Conservation (phyloP, 2,329 filamentous ascomycete species). For the Colletotrichum tabaci region DNA sequence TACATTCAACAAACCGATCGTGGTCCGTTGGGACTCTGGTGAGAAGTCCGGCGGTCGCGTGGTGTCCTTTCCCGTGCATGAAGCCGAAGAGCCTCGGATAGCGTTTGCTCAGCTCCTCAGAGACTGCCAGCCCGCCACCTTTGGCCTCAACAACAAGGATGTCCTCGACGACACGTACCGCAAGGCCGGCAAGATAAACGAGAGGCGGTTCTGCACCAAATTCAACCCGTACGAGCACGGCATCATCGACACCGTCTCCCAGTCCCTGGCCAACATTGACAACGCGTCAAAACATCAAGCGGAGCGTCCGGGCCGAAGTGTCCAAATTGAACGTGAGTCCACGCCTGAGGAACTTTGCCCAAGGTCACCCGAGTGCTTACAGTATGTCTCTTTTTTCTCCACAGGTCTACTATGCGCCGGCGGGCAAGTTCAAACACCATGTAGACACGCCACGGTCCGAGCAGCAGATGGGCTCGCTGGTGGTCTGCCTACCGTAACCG, state of each 20-base stretch:
- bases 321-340: conserved; percentile 65
- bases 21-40: conserved; percentile 44
- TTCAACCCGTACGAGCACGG: conserved; percentile 67
- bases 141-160: conserved; percentile 61
- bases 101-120: conserved; percentile 47
- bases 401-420: conserved; percentile 66
- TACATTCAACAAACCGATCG: background rate
- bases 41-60: conserved; percentile 29
- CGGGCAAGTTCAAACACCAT: conserved; percentile 64
- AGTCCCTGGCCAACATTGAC: conserved; percentile 57
- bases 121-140: conserved; percentile 61
- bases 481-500: conserved; percentile 61
- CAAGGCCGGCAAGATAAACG: conserved; percentile 66
- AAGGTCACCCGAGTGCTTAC: background rate
- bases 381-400: no score
- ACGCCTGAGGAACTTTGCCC: background rate
- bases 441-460: conserved; percentile 67
- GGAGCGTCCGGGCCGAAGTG: conserved; percentile 64
- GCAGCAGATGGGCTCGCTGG: conserved; percentile 66
- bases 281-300: conserved; percentile 44
- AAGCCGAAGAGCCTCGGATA: background rate
- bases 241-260: conserved; percentile 64
- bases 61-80: conserved; percentile 39
- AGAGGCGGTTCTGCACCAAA: conserved; percentile 58
- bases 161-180: conserved; percentile 67